phyloP scores from a whole-genome alignment of 2,329 filamentous ascomycete genomes.

The Aspergillus fischeri region DNA sequence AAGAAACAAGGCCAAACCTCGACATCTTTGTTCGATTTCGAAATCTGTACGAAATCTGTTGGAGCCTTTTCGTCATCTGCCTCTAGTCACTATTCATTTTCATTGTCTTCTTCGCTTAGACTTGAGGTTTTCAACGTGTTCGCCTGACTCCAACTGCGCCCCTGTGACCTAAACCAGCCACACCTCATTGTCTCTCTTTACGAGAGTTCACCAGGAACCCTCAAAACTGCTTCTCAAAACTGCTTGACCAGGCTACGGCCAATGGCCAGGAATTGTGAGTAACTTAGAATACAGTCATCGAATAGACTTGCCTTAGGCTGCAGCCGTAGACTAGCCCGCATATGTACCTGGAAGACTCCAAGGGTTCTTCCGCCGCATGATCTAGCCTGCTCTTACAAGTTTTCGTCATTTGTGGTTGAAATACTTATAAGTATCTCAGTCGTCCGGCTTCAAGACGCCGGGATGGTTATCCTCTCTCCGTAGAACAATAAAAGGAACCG shows the following conservation, averaged over 20 bases:
- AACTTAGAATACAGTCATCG: background rate
- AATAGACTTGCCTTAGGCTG: background rate
- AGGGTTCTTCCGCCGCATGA: background rate
- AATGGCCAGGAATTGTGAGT: background rate
- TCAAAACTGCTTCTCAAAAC: background rate
- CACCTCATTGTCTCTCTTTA: constrained; percentile 1
- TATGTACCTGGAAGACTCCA: background rate
- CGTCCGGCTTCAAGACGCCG: background rate
- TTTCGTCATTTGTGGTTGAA: background rate
- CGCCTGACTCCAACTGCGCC: constrained; percentile 23
- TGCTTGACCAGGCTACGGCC: background rate
- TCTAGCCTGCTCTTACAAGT: background rate
- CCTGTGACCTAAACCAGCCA: constrained; percentile 19
- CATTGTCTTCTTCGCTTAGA: background rate
- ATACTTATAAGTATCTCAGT: background rate
- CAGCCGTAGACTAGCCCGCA: background rate
- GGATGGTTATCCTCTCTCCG: background rate
- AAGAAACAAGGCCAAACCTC: background rate
- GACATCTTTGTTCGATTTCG: background rate
- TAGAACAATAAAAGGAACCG: background rate
- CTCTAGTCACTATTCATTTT: constrained; percentile 5
- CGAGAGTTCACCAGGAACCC: background rate
- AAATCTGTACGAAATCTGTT: background rate
- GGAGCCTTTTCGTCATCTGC: background rate
- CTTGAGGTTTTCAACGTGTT: constrained; percentile 8